Conservation (phyloP, 768 basidiomycete species). For the Neoboletus subvelutipes region DNA sequence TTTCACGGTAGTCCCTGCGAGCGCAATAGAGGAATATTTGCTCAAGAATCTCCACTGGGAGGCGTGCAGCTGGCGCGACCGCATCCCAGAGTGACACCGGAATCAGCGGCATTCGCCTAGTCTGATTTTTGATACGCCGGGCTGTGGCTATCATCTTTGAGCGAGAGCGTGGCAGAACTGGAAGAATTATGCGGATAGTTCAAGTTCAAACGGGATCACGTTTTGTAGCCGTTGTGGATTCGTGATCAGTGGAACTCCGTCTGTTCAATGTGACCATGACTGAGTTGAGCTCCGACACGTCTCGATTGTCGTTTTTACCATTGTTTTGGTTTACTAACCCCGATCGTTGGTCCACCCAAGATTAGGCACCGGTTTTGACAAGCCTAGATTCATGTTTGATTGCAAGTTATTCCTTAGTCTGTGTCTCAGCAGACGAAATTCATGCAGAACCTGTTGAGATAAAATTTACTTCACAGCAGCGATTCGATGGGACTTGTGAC, state of each 20-base stretch:
- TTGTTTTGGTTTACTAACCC: background rate
- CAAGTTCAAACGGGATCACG: too few relatives aligned
- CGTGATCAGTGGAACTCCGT: background rate
- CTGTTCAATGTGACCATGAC: background rate
- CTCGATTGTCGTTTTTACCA: background rate
- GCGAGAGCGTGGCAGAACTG: background rate
- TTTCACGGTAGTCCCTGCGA: background rate
- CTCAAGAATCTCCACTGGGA: background rate
- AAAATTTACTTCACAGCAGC: background rate
- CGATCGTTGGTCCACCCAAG: background rate
- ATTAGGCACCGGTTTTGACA: background rate
- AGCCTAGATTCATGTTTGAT: background rate
- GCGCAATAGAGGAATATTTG: conserved; percentile 1
- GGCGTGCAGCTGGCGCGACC: background rate
- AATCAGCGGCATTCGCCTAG: background rate
- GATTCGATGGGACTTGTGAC: background rate
- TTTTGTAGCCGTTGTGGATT: background rate
- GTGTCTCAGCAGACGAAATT: background rate
- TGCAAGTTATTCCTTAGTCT: too few relatives aligned
- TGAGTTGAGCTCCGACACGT: background rate
- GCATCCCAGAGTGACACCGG: background rate
- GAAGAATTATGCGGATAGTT: background rate
- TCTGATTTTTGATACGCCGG: background rate
- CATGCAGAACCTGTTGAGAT: background rate
- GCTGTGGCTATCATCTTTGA: background rate